A percentile compares a stretch with the other conserved stretches of the same genome.
These are phyloP conservation scores for Vitis labrusca DNA, from an alignment of 164 flowering plant species.

Conservation along the genomic window DNA sequence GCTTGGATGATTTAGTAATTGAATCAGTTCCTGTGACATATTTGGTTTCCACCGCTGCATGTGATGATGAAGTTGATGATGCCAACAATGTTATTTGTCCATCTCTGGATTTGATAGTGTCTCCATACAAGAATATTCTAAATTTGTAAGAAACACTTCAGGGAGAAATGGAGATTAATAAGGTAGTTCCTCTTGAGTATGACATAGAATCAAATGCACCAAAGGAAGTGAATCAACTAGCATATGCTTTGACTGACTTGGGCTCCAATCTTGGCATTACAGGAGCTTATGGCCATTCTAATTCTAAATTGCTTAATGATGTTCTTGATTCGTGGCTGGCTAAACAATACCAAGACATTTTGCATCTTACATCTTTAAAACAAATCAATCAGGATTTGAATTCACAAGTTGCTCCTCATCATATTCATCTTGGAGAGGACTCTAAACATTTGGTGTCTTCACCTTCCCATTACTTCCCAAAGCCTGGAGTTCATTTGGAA, in stretches of 20 bases:
- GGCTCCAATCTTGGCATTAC: background rate
- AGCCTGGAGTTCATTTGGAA: constrained; percentile 3
- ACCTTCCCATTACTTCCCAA: background rate
- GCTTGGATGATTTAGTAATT: too few species aligned
- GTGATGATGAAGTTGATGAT: constrained; percentile 6
- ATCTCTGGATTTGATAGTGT: too few species aligned
- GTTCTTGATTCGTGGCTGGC: background rate
- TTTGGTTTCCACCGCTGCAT: constrained; percentile 9
- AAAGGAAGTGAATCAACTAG: background rate
- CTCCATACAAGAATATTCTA: too few species aligned
- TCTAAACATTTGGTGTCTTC: constrained; percentile 1
- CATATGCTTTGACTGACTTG: constrained; percentile 1
- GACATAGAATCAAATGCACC: too few species aligned
- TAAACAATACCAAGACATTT: background rate
- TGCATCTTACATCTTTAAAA: constrained; percentile 6
- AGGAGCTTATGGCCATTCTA: constrained; percentile 2
- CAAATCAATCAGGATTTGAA: constrained; percentile 3
- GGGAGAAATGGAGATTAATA: too few species aligned
- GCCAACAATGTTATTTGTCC: background rate
- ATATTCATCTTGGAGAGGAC: background rate
- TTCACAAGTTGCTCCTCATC: too few species aligned
- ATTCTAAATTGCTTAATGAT: background rate
- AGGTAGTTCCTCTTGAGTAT: too few species aligned
- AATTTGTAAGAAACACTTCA: too few species aligned
- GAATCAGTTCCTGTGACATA: background rate